phyloP scores from a whole-genome alignment of 208 protist species.

The Acanthamoeba quina region DNA sequence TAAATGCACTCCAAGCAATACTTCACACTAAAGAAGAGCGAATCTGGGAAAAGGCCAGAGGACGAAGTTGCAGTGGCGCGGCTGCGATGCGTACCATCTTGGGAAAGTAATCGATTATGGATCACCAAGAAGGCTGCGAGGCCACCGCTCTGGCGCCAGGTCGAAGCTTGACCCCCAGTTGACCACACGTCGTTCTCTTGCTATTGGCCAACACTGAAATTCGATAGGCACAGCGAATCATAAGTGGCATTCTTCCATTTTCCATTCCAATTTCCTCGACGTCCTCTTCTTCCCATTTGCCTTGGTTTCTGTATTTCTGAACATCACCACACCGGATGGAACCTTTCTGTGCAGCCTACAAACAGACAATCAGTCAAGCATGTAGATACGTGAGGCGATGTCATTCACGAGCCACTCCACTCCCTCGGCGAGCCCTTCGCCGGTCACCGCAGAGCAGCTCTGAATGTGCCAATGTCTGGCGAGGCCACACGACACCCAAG shows the following conservation, averaged over 20 bases:
- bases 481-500: background rate
- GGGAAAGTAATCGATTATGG: background rate
- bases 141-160: background rate
- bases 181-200: constrained; percentile 1
- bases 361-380: background rate
- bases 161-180: background rate
- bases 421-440: constrained; percentile 96
- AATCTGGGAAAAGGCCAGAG: background rate
- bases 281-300: too few species aligned
- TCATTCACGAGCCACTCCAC: constrained; percentile 99
- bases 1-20: background rate
- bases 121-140: background rate
- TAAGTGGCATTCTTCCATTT: background rate
- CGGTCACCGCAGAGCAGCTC: constrained; percentile 96
- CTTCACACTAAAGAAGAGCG: background rate
- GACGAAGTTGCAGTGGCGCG: background rate
- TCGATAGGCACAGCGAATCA: background rate
- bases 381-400: constrained; percentile 94
- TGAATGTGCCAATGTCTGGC: constrained; percentile 96
- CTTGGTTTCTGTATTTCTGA: background rate
- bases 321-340: too few species aligned
- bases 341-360: too few species aligned
- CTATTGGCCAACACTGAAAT: background rate
- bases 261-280: background rate
- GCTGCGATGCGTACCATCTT: background rate